phyloP scores from a whole-genome alignment of 768 basidiomycete species.

The Saitozyma podzolica region DNA sequence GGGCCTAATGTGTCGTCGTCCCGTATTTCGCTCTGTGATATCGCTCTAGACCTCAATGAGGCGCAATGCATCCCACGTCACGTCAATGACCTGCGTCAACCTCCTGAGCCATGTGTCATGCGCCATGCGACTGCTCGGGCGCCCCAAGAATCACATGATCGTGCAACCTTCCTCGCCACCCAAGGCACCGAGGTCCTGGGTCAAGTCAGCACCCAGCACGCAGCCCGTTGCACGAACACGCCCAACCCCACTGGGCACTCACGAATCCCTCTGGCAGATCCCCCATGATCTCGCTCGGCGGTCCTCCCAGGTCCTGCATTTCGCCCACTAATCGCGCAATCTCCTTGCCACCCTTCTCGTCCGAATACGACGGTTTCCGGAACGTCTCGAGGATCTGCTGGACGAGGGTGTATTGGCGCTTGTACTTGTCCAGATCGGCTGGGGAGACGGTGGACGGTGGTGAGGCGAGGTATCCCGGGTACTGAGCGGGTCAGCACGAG shows the following conservation, averaged over 20 bases:
- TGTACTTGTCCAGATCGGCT: constrained; percentile 40
- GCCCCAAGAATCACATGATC: constrained; percentile 30
- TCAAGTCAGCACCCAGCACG: background rate
- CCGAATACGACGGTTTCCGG: constrained; percentile 33
- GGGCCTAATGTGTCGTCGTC: too few relatives aligned
- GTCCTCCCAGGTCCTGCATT: constrained; percentile 53
- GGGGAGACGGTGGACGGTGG: constrained; percentile 33
- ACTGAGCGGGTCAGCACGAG: constrained; percentile 29
- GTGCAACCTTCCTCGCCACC: constrained; percentile 41
- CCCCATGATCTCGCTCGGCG: constrained; percentile 52
- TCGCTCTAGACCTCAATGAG: too few relatives aligned
- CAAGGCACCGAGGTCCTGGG: constrained; percentile 36
- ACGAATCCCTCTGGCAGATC: constrained; percentile 52
- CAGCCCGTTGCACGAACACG: background rate
- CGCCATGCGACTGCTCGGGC: too few relatives aligned
- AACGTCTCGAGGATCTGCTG: constrained; percentile 44
- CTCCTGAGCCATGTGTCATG: too few relatives aligned
- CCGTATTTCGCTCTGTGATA: too few relatives aligned
- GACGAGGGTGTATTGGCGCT: constrained; percentile 38
- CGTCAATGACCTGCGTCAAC: too few relatives aligned
- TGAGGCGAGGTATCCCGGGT: constrained; percentile 49
- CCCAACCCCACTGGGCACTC: constrained; percentile 12
- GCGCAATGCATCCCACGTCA: too few relatives aligned
- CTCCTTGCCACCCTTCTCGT: constrained; percentile 42
- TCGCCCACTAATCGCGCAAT: constrained; percentile 31